phyloP scores from a whole-genome alignment of 371 early-diverging fungal genomes.

The Mucor velutinosus region DNA sequence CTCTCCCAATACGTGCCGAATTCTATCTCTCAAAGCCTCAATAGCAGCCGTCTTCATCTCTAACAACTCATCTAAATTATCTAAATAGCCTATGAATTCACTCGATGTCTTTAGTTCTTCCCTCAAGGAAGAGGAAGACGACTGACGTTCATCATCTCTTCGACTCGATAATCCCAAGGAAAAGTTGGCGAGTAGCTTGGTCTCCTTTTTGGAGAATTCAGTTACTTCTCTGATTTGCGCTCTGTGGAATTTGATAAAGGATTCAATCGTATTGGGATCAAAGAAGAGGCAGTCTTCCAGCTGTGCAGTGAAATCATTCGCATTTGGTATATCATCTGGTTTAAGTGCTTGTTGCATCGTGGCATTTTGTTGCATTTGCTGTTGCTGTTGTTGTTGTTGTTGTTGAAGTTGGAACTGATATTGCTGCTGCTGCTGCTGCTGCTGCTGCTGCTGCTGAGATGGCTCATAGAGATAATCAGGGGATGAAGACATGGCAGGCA shows the following conservation, averaged over 20 bases:
- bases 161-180: constrained; percentile 49
- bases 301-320: constrained; percentile 16
- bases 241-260: constrained; percentile 79
- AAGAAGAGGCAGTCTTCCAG: constrained; percentile 28
- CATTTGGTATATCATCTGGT: constrained; percentile 1
- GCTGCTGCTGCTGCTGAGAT: not conserved
- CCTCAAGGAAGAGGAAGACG: constrained; percentile 7
- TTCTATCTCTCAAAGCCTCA: constrained; percentile 52
- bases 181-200: constrained; percentile 77
- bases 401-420: not conserved
- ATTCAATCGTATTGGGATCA: constrained; percentile 56
- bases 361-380: not conserved
- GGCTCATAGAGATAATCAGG: constrained; percentile 11
- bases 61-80: constrained; percentile 61
- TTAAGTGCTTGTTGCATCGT: not conserved
- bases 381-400: not conserved
- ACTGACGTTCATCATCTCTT: constrained; percentile 26
- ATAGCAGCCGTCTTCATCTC: constrained; percentile 58
- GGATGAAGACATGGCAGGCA: not conserved
- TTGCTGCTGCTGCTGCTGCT: not conserved
- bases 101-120: constrained; percentile 28
- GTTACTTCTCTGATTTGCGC: constrained; percentile 79
- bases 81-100: constrained; percentile 53
- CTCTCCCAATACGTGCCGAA: constrained; percentile 35
- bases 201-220: constrained; percentile 81